Percentiles rank a stretch among this genome's conserved stretches.
Evolutionary conservation across 352 stramenopile genomes (phyloP).

Genomic region (Ochromonadaceae sp.): DNA sequence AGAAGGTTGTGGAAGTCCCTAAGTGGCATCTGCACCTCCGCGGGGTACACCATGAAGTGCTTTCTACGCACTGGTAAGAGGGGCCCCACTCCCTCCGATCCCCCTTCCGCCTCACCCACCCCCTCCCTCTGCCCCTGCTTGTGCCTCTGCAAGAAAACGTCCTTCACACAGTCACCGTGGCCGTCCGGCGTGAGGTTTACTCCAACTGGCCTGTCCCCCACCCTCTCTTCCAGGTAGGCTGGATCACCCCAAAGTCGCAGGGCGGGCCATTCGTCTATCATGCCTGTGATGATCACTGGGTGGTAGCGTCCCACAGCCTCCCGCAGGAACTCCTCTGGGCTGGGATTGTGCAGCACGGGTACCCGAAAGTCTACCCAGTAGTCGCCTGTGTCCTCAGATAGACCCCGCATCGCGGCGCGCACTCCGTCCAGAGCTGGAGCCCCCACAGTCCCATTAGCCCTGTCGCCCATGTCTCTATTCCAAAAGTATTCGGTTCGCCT

Average conservation of each 20-base stretch:
- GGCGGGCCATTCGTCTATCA: slow-evolving; percentile 15
- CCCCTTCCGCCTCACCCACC: not conserved
- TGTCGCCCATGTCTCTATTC: too few relatives aligned
- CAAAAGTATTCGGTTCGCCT: too few relatives aligned
- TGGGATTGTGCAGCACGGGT: not conserved
- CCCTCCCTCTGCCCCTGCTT: too few relatives aligned
- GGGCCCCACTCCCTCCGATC: not conserved
- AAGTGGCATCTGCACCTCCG: slow-evolving; percentile 38
- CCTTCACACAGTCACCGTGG: slow-evolving; percentile 41
- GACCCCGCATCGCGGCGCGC: too few relatives aligned
- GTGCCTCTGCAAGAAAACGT: too few relatives aligned
- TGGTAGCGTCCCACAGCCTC: not conserved
- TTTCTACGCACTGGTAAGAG: slow-evolving; percentile 10
- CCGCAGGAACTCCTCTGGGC: not conserved
- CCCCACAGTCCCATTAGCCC: too few relatives aligned
- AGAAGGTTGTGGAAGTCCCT: slow-evolving; percentile 34
- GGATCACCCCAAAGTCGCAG: not conserved
- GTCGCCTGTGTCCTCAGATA: not conserved
- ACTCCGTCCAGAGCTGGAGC: too few relatives aligned
- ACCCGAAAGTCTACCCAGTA: not conserved
- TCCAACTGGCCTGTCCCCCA: slow-evolving; percentile 21
- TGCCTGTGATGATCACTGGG: not conserved
- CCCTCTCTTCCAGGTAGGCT: not conserved
- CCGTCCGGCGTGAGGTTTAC: slow-evolving; percentile 49
- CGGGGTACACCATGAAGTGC: slow-evolving; percentile 38